phyloP scores from a whole-genome alignment of 2,329 filamentous ascomycete genomes.

The Westerdykella ornata region DNA sequence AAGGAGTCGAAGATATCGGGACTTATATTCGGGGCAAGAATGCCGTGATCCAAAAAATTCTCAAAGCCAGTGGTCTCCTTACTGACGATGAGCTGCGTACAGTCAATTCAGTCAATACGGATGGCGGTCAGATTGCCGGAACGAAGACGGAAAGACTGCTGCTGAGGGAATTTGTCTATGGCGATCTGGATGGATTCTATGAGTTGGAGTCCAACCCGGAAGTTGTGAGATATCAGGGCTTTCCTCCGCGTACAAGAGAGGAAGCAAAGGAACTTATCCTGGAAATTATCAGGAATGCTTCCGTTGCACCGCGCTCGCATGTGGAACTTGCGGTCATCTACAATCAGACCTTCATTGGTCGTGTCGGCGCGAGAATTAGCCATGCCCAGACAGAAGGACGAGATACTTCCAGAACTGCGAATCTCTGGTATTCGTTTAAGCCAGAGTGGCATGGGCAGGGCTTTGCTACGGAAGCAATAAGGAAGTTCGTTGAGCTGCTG shows the following conservation, averaged over 20 bases:
- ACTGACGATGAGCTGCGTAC: conserved; percentile 16
- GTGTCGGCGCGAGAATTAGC: conserved; percentile 21
- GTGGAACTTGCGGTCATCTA: conserved; percentile 28
- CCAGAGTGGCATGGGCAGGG: conserved; percentile 20
- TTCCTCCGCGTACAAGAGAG: conserved; percentile 16
- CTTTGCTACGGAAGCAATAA: conserved; percentile 28
- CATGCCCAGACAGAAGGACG: conserved; percentile 1
- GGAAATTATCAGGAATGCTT: conserved; percentile 14
- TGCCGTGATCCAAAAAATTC: conserved; percentile 17
- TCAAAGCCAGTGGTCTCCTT: conserved; percentile 10
- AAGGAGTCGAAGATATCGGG: conserved; percentile 11
- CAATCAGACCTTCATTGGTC: conserved; percentile 20
- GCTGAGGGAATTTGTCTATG: conserved; percentile 22
- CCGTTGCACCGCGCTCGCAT: conserved; percentile 10
- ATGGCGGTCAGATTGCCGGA: conserved; percentile 11
- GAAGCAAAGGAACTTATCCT: conserved; percentile 17
- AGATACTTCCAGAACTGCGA: conserved; percentile 7
- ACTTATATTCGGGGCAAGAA: conserved; percentile 20
- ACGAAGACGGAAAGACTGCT: conserved; percentile 19
- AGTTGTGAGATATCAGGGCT: conserved; percentile 26
- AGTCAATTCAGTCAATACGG: conserved; percentile 14
- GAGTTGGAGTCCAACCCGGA: conserved; percentile 19
- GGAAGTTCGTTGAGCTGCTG: conserved; percentile 19
- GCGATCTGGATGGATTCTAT: conserved; percentile 18
- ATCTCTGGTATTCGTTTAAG: conserved; percentile 30